These are phyloP conservation scores for Magnolia changhungtana DNA, from an alignment of 164 flowering plant genomes.

Conservation along the genomic window DNA sequence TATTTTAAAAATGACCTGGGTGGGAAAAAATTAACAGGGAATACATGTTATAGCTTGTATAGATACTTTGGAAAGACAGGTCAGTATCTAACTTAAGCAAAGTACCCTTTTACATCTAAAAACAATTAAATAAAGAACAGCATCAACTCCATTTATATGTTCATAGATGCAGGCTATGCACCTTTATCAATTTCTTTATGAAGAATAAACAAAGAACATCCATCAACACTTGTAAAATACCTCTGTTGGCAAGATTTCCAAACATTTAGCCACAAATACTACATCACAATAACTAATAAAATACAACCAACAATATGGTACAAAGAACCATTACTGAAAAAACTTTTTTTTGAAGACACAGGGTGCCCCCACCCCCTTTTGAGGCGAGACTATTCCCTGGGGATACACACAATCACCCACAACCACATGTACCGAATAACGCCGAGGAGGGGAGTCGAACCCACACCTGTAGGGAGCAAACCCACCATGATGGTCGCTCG, in stretches of 20 bases:
- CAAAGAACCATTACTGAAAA: background rate
- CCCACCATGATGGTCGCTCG: too few relatives aligned
- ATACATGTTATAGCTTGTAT: background rate
- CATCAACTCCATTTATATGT: too few relatives aligned
- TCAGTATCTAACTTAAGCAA: background rate
- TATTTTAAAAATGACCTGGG: constrained; percentile 79
- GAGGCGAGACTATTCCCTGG: too few relatives aligned
- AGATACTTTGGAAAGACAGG: background rate
- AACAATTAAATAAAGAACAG: background rate
- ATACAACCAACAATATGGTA: background rate
- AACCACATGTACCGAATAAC: too few relatives aligned
- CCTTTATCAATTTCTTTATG: background rate
- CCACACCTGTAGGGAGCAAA: too few relatives aligned
- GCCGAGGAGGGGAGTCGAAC: too few relatives aligned
- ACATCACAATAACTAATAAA: background rate
- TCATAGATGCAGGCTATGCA: background rate
- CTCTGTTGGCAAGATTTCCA: background rate
- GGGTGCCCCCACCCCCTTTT: too few relatives aligned
- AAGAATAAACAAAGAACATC: background rate
- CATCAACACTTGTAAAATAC: background rate
- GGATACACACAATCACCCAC: too few relatives aligned
- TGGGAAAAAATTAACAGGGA: background rate
- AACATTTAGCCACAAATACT: background rate
- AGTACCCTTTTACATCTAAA: background rate
- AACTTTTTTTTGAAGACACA: background rate